Evolutionary conservation across 228 moss, liverwort and hornwort genomes (phyloP).

Genomic region (Sphagnum fallax): DNA sequence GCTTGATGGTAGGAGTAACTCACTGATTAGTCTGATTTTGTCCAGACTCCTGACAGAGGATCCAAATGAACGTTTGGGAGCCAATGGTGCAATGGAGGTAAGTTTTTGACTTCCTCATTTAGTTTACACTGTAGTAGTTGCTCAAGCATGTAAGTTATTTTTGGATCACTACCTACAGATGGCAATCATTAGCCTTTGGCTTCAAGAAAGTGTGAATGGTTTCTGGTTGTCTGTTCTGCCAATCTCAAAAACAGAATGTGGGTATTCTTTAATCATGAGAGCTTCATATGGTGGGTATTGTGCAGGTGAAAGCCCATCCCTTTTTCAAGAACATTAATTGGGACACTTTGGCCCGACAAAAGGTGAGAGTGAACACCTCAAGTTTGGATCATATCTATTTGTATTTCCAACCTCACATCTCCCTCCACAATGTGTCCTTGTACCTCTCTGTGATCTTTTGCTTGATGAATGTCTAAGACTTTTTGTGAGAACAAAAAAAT

Average conservation of each 20-base stretch:
- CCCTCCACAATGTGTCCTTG: not conserved
- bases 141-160: not conserved
- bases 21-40: not conserved
- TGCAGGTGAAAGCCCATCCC: conserved; percentile 85
- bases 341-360: conserved; percentile 95
- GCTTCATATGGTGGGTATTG: not conserved
- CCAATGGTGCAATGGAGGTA: conserved; percentile 91
- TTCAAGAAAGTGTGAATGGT: no score
- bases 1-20: no score
- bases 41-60: conserved; percentile 88
- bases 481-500: no score
- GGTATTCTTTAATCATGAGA: no score
- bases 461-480: no score
- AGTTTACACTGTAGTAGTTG: not conserved
- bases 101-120: conserved; percentile 6
- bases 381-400: not conserved
- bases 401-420: not conserved
- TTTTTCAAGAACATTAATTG: conserved; percentile 94
- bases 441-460: no score
- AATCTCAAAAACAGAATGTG: no score
- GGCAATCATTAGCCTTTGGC: no score
- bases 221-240: no score
- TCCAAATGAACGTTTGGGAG: conserved; percentile 86
- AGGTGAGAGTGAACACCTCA: conserved; percentile 25
- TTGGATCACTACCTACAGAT: no score